These are phyloP conservation scores for Ophiosphaerella korrae DNA, from an alignment of 2,329 filamentous ascomycete genomes.

Conservation along the genomic window DNA sequence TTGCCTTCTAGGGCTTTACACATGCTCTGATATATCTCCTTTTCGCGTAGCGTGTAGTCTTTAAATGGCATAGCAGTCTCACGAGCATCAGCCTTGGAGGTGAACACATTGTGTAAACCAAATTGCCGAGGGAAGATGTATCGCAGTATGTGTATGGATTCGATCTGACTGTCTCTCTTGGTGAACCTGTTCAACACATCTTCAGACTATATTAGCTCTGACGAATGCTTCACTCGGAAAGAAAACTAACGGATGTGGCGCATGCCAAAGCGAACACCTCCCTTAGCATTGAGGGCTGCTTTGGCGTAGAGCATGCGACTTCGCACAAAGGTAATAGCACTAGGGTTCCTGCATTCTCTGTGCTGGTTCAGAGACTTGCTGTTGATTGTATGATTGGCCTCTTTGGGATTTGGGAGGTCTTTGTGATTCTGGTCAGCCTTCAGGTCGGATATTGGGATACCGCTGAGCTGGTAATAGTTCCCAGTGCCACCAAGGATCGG, in stretches of 20 bases:
- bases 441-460: conserved; percentile 63
- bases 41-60: conserved; percentile 84
- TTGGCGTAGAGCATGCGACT: conserved; percentile 86
- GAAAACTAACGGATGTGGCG: conserved; percentile 74
- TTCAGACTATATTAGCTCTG: conserved; percentile 46
- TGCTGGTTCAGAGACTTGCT: conserved; percentile 3
- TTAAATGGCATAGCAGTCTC: conserved; percentile 76
- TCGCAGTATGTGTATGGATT: conserved; percentile 77
- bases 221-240: conserved; percentile 3
- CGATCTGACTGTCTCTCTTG: conserved; percentile 52
- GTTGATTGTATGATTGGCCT: background rate
- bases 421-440: conserved; percentile 18
- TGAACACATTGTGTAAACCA: conserved; percentile 90
- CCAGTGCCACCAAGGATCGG: conserved; percentile 63
- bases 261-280: conserved; percentile 73
- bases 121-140: conserved; percentile 95
- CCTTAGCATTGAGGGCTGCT: conserved; percentile 70
- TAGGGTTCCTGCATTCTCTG: conserved; percentile 42
- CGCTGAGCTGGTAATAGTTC: conserved; percentile 80
- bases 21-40: conserved; percentile 66
- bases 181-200: conserved; percentile 80
- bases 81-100: conserved; percentile 65
- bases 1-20: conserved; percentile 22
- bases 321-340: conserved; percentile 75
- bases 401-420: background rate